Evolutionary conservation across 1,139 yeast species (phyloP).

Genomic region (Scheffersomyces lignicola): DNA sequence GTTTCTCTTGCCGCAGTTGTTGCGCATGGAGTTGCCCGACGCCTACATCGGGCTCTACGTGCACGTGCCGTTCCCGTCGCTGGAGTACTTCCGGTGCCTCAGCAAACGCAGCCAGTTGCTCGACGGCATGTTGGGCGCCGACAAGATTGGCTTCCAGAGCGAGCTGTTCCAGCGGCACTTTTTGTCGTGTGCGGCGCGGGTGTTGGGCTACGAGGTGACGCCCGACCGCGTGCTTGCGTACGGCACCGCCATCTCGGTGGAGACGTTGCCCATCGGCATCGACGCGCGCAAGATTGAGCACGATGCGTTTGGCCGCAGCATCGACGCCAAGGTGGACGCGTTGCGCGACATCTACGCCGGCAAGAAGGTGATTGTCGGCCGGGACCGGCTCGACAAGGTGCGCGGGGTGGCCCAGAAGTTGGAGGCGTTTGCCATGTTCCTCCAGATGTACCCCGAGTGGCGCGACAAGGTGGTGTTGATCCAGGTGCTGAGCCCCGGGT

Average conservation of each 20-base stretch:
- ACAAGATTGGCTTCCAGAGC: conserved; percentile 82
- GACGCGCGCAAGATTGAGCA: conserved; percentile 65
- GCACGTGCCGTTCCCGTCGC: conserved; percentile 93
- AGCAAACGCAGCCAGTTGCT: conserved; percentile 81
- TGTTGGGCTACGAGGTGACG: conserved; percentile 69
- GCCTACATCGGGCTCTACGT: conserved; percentile 91
- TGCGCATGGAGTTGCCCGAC: conserved; percentile 70
- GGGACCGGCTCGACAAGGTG: conserved; percentile 78
- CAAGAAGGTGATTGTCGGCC: conserved; percentile 76
- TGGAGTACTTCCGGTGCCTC: conserved; percentile 91
- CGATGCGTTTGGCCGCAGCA: conserved; percentile 46
- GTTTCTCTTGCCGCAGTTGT: conserved; percentile 81
- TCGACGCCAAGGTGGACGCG: conserved; percentile 43
- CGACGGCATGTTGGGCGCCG: conserved; percentile 85
- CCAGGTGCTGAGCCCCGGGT: conserved; percentile 87
- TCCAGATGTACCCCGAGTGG: conserved; percentile 92
- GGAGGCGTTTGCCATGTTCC: conserved; percentile 77
- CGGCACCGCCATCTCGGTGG: conserved; percentile 73
- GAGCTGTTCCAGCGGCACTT: conserved; percentile 88
- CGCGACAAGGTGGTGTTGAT: conserved; percentile 81
- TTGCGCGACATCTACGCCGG: conserved; percentile 69
- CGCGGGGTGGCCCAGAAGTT: conserved; percentile 82
- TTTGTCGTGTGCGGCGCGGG: conserved; percentile 81
- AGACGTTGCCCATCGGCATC: conserved; percentile 82
- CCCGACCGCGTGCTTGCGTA: conserved; percentile 65